A percentile compares a stretch with the other conserved stretches of the same genome.
These are phyloP conservation scores for Acacia concinna DNA, from an alignment of 331 rosid genomes.

Conservation along the genomic window DNA sequence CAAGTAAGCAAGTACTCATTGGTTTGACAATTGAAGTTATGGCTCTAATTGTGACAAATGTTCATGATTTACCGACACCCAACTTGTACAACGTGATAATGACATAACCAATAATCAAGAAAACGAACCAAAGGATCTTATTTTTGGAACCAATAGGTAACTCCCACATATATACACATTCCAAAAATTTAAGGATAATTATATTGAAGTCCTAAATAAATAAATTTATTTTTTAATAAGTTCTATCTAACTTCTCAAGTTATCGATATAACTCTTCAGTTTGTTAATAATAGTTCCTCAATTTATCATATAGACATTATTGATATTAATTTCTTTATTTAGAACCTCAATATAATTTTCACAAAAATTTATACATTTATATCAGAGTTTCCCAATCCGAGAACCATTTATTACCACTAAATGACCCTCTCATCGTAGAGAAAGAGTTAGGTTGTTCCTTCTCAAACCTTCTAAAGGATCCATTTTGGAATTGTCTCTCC, in stretches of 20 bases:
- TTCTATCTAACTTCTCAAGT: too few relatives aligned
- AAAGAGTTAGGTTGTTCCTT: conserved; percentile 33
- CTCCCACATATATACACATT: not conserved
- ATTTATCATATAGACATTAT: too few relatives aligned
- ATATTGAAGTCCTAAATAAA: too few relatives aligned
- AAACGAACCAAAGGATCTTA: not conserved
- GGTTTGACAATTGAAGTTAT: not conserved
- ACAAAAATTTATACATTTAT: not conserved
- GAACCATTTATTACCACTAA: not conserved
- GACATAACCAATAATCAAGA: not conserved
- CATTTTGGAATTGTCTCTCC: not conserved
- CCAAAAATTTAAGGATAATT: too few relatives aligned
- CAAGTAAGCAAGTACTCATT: not conserved
- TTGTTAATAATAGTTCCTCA: too few relatives aligned
- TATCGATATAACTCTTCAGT: too few relatives aligned
- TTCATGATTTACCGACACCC: not conserved
- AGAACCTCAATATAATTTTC: too few relatives aligned
- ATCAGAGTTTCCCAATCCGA: not conserved
- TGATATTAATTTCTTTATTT: too few relatives aligned
- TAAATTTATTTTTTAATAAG: too few relatives aligned
- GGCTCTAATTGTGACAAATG: not conserved
- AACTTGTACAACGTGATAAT: not conserved
- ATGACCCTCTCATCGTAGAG: not conserved
- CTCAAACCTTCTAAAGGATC: conserved; percentile 35
- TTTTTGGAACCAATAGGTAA: not conserved